These are phyloP conservation scores for Chrysoporthe cubensis DNA, from an alignment of 2,329 filamentous ascomycete genomes.

Conservation along the genomic window DNA sequence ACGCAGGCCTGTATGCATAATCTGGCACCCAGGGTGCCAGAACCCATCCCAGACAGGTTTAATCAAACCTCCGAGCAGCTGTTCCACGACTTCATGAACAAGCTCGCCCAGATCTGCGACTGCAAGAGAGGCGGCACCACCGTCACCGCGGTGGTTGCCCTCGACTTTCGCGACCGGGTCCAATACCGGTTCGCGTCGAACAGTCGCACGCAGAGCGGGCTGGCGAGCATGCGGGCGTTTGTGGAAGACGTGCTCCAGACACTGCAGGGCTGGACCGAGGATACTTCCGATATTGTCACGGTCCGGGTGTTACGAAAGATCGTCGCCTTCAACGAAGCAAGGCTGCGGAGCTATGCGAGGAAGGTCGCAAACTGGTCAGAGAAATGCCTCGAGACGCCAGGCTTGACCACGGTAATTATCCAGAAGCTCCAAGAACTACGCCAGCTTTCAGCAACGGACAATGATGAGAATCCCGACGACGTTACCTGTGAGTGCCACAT, in stretches of 20 bases:
- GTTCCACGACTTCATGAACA: constrained; percentile 36
- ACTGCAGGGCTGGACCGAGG: constrained; percentile 21
- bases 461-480: neutral
- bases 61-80: constrained; percentile 18
- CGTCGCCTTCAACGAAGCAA: constrained; percentile 29
- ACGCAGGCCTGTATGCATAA: constrained; percentile 20
- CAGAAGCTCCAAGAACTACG: constrained; percentile 9
- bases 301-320: constrained; percentile 27
- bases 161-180: constrained; percentile 32
- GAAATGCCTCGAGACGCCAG: constrained; percentile 18
- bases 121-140: constrained; percentile 31
- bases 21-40: neutral
- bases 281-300: neutral
- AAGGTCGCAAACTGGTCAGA: neutral
- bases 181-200: constrained; percentile 39
- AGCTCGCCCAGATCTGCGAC: constrained; percentile 37
- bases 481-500: neutral
- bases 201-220: constrained; percentile 26
- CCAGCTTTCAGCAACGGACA: neutral
- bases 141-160: constrained; percentile 34
- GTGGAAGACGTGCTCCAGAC: constrained; percentile 29
- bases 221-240: constrained; percentile 17
- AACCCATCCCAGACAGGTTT: constrained; percentile 20
- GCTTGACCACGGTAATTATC: neutral
- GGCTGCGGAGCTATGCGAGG: constrained; percentile 27